Evolutionary conservation across 805 yeast genomes (phyloP).

Genomic region (Pichia kluyveri): DNA sequence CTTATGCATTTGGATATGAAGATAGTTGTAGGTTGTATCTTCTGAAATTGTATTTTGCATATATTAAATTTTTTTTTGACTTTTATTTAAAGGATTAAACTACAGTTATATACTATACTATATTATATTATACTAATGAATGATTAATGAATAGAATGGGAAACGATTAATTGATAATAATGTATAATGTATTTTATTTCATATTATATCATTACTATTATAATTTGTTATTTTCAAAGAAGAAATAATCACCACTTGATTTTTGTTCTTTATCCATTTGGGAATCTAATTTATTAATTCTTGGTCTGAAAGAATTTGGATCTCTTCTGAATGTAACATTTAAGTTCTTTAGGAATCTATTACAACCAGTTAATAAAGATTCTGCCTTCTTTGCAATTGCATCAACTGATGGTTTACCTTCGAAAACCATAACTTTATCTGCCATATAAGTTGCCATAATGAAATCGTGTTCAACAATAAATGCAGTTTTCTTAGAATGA

Average conservation of each 20-base stretch:
- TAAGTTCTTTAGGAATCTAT: slow-evolving; percentile 91
- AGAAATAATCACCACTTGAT: slow-evolving; percentile 85
- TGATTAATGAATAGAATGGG: neutral
- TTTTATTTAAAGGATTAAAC: too few species aligned
- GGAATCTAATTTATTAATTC: slow-evolving; percentile 94
- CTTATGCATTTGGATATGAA: too few species aligned
- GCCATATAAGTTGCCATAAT: slow-evolving; percentile 99
- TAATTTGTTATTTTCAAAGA: slow-evolving; percentile 62
- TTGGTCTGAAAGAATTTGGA: slow-evolving; percentile 96
- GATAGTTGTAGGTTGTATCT: too few species aligned
- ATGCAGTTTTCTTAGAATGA: slow-evolving; percentile 98
- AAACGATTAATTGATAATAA: neutral
- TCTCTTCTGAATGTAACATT: slow-evolving; percentile 99
- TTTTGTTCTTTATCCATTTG: slow-evolving; percentile 99
- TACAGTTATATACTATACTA: neutral
- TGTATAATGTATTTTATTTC: too few species aligned
- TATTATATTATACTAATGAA: neutral
- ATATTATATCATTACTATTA: slow-evolving; percentile 4
- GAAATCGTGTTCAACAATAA: slow-evolving; percentile 98
- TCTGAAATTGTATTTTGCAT: too few species aligned
- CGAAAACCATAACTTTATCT: slow-evolving; percentile 96
- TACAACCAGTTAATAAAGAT: slow-evolving; percentile 92
- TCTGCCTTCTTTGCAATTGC: slow-evolving; percentile 88
- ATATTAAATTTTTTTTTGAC: too few species aligned
- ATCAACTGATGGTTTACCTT: slow-evolving; percentile 83